Conservation (phyloP, 805 yeast species). For the Pichia sporocuriosa region DNA sequence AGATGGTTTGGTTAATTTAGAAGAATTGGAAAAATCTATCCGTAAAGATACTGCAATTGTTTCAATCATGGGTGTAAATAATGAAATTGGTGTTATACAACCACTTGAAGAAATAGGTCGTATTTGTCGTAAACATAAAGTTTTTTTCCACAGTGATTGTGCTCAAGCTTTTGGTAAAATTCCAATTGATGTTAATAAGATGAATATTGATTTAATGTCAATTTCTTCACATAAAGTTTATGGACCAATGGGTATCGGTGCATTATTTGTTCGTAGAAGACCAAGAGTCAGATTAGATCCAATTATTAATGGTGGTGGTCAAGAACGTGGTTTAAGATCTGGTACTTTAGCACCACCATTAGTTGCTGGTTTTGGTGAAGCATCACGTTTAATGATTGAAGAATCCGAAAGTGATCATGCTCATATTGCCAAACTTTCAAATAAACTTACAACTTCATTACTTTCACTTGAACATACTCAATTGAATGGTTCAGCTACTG, state of each 20-base stretch:
- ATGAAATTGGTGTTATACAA: slow-evolving; percentile 96
- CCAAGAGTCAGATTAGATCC: slow-evolving; percentile 98
- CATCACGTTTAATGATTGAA: slow-evolving; percentile 71
- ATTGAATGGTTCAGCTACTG: slow-evolving; percentile 73
- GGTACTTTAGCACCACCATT: slow-evolving; percentile 98
- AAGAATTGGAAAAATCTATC: slow-evolving; percentile 72
- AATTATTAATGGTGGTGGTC: slow-evolving; percentile 95
- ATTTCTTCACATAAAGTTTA: slow-evolving; percentile 94
- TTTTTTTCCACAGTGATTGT: slow-evolving; percentile 95
- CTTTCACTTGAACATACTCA: slow-evolving; percentile 82
- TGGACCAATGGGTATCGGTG: slow-evolving; percentile 98
- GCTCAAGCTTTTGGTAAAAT: slow-evolving; percentile 97
- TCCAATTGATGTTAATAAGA: slow-evolving; percentile 84
- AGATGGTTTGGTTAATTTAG: slow-evolving; percentile 75
- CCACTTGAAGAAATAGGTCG: slow-evolving; percentile 91
- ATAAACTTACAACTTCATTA: slow-evolving; percentile 65
- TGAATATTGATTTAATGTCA: slow-evolving; percentile 89
- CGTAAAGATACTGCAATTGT: slow-evolving; percentile 88
- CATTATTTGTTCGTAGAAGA: slow-evolving; percentile 90
- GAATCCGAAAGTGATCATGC: slow-evolving; percentile 70
- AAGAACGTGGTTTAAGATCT: slow-evolving; percentile 94
- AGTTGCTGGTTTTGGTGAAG: slow-evolving; percentile 95
- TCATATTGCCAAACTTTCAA: slow-evolving; percentile 66
- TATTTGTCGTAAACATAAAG: slow-evolving; percentile 78
- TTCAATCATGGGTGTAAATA: slow-evolving; percentile 94